Evolutionary conservation across 805 yeast species (phyloP).

Genomic region (Brettanomyces anomalus): DNA sequence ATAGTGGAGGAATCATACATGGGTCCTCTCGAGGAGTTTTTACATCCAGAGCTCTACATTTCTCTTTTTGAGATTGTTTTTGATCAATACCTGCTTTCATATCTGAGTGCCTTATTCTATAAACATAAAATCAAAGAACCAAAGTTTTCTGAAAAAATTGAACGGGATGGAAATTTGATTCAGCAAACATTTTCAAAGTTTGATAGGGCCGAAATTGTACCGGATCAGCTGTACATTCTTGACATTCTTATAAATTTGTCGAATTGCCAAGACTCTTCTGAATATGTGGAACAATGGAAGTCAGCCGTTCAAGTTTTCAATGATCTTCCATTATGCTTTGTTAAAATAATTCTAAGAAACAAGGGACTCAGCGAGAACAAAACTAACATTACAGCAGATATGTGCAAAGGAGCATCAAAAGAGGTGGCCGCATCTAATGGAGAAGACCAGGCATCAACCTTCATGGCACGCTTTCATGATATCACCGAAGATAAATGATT

Average conservation of each 20-base stretch:
- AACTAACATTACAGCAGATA: constrained; percentile 1
- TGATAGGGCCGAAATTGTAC: constrained; percentile 15
- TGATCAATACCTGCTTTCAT: constrained; percentile 32
- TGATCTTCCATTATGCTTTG: constrained; percentile 67
- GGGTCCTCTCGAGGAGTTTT: constrained; percentile 19
- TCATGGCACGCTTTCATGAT: constrained; percentile 11
- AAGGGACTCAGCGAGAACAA: constrained; percentile 26
- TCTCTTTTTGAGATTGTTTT: constrained; percentile 24
- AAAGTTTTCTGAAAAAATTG: constrained; percentile 38
- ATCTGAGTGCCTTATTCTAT: constrained; percentile 18
- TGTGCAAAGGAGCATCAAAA: neutral
- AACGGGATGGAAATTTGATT: constrained; percentile 51
- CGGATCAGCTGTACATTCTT: constrained; percentile 31
- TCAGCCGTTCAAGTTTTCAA: constrained; percentile 57
- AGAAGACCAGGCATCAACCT: constrained; percentile 4
- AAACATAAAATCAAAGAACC: constrained; percentile 18
- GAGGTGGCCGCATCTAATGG: neutral
- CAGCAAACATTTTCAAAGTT: constrained; percentile 43
- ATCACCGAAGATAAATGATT: constrained; percentile 2
- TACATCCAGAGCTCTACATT: constrained; percentile 22
- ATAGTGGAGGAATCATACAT: constrained; percentile 21
- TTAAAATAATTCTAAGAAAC: constrained; percentile 52
- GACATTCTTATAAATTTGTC: constrained; percentile 54
- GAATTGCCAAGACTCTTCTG: constrained; percentile 35
- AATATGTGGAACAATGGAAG: constrained; percentile 30